A percentile compares a stretch with the other conserved stretches of the same genome.
phyloP scores from a whole-genome alignment of 148 eudicot species.

The Rhododendron mucronatum region DNA sequence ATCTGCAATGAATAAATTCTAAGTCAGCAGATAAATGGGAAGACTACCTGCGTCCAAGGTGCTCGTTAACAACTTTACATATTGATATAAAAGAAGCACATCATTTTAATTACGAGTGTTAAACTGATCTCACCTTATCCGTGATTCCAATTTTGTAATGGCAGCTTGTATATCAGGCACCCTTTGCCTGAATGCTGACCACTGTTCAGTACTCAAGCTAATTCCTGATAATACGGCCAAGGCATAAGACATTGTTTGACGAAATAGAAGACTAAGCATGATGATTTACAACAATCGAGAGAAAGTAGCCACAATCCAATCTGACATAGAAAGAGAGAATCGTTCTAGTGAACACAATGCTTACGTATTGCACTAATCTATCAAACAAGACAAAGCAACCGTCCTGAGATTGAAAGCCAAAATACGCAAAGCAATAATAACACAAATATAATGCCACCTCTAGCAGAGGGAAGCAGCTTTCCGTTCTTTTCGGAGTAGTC shows the following conservation, averaged over 20 bases:
- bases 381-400: background rate
- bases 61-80: background rate
- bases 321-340: background rate
- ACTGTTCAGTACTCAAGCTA: constrained; percentile 40
- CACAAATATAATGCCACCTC: constrained; percentile 26
- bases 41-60: background rate
- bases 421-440: background rate
- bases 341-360: background rate
- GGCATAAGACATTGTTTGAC: background rate
- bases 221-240: constrained; percentile 27
- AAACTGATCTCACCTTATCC: constrained; percentile 33
- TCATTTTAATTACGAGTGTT: background rate
- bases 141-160: constrained; percentile 41
- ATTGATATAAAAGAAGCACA: background rate
- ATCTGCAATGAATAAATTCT: constrained; percentile 25
- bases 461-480: constrained; percentile 33
- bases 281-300: background rate
- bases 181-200: constrained; percentile 49
- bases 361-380: background rate
- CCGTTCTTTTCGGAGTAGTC: constrained; percentile 47
- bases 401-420: constrained; percentile 1
- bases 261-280: constrained; percentile 5
- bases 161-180: constrained; percentile 62
- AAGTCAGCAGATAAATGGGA: background rate
- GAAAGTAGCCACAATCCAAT: background rate